Evolutionary conservation across 306 rosid genomes (phyloP), one percentile per base, ranked within the genome.

Genomic region (Fagus crenata): DNA sequence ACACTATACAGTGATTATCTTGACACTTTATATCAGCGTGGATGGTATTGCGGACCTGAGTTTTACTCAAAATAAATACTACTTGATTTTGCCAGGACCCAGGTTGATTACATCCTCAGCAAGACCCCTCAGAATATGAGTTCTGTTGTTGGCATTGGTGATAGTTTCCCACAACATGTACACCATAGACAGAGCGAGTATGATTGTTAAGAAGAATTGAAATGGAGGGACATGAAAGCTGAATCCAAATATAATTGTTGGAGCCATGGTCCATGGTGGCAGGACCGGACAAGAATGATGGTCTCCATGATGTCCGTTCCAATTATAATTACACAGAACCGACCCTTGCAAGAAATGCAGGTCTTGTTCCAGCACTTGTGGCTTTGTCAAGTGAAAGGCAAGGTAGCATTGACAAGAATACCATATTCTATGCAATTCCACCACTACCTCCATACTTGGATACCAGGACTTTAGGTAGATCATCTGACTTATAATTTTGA

Each of bases 311-410:
- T 58, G 33, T 43, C 1, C 75, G 80, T 56, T 55, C 17, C 59
- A 80, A 80, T 53, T 68, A 69, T 59, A 56, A 69, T 35, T 74
- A 74, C 58, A 80, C 67, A 1, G 58, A 80, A 53, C 79, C 59
- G 8, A 74, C 28, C 28, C 76, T 74, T 35, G 67, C 76, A 2
- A 75, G 84, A 56, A 69, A 78, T 74, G 42, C 83, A n/a, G 83
- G 83, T 41, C 75, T 80, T 6, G 79, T 80, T 79, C 75, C 75
- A 31, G 76, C 75, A 13, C 83, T 80, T 35, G 71, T 80, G 79
- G 79, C 78, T 64, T 43, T 79, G 15, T 63, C 78, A 1, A 4
- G 8, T 35, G 36, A n/a, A 53, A 17, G 18, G 15, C 4, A 9
- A 18, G 3, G 12, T 56, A 55, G 39, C 4, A 28, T 69, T 49